Evolutionary conservation across 2,329 filamentous ascomycete species (phyloP).

Genomic region (Verticillium nonalfalfae): DNA sequence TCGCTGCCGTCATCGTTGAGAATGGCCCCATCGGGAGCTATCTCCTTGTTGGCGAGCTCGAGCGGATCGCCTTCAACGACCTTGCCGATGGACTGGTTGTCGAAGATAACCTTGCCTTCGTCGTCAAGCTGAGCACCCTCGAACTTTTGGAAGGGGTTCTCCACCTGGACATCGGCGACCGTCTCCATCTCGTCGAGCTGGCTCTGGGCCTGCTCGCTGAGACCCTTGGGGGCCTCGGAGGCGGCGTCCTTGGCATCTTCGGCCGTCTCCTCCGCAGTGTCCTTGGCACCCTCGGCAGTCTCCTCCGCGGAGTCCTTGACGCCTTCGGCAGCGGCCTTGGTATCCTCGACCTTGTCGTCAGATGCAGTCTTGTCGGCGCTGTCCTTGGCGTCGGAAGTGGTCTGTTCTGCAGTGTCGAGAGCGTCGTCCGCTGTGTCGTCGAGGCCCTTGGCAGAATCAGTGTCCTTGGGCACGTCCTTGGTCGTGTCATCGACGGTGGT

Average conservation of each 20-base stretch:
- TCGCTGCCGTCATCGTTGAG: slow-evolving; percentile 27
- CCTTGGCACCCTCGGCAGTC: not conserved
- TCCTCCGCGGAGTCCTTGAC: slow-evolving; percentile 2
- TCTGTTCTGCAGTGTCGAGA: not conserved
- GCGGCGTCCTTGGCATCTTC: not conserved
- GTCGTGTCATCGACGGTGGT: slow-evolving; percentile 3
- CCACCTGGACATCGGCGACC: slow-evolving; percentile 6
- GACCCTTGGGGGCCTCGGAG: not conserved
- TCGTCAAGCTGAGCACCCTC: slow-evolving; percentile 26
- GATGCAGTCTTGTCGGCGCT: slow-evolving; percentile 3
- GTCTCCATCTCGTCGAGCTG: slow-evolving; percentile 5
- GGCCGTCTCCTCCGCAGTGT: not conserved
- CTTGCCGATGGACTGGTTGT: slow-evolving; percentile 28
- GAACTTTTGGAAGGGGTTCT: slow-evolving; percentile 27
- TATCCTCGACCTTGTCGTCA: slow-evolving; percentile 7
- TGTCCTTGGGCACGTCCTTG: not conserved
- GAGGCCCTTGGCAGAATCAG: not conserved
- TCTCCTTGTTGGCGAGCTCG: slow-evolving; percentile 25
- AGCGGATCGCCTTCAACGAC: slow-evolving; percentile 28
- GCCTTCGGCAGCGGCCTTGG: slow-evolving; percentile 6
- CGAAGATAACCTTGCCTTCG: slow-evolving; percentile 27
- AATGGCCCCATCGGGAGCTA: slow-evolving; percentile 28
- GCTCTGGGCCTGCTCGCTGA: not conserved
- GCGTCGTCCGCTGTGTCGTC: not conserved
- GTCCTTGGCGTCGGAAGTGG: not conserved